Percentiles rank a stretch among this genome's conserved stretches.
Evolutionary conservation across 2,329 filamentous ascomycete genomes (phyloP).

Genomic region (Rhinocladiella similis): DNA sequence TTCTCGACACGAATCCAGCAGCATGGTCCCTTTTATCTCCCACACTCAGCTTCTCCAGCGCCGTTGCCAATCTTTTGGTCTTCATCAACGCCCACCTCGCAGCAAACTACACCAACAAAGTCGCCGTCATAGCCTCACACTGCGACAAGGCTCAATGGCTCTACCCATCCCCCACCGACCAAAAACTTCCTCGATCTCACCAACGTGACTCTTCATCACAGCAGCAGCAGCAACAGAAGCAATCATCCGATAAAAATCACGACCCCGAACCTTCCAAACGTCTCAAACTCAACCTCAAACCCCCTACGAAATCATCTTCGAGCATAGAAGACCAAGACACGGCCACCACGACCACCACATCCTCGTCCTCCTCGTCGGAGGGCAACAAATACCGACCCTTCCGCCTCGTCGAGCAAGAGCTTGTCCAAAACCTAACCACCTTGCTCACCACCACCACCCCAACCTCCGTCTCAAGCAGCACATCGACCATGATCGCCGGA

Average conservation of each 20-base stretch:
- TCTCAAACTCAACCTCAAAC: conserved; percentile 25
- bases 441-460: conserved; percentile 70
- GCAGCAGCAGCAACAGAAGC: background rate
- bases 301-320: conserved; percentile 7
- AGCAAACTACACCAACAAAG: conserved; percentile 89
- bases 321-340: background rate
- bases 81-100: conserved; percentile 97
- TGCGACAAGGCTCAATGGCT: conserved; percentile 84
- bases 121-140: conserved; percentile 88
- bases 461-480: conserved; percentile 63
- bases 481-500: conserved; percentile 85
- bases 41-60: conserved; percentile 76
- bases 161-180: conserved; percentile 62
- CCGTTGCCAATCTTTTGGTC: conserved; percentile 85
- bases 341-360: conserved; percentile 30
- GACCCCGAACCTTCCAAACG: conserved; percentile 26
- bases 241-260: conserved; percentile 1
- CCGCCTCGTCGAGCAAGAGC: conserved; percentile 77
- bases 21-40: conserved; percentile 81
- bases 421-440: conserved; percentile 71
- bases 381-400: conserved; percentile 96
- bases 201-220: conserved; percentile 19
- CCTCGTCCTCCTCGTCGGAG: conserved; percentile 24
- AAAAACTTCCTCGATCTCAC: conserved; percentile 14
- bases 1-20: conserved; percentile 95